phyloP scores from a whole-genome alignment of 352 stramenopile genomes.

The Phytophthora pini region DNA sequence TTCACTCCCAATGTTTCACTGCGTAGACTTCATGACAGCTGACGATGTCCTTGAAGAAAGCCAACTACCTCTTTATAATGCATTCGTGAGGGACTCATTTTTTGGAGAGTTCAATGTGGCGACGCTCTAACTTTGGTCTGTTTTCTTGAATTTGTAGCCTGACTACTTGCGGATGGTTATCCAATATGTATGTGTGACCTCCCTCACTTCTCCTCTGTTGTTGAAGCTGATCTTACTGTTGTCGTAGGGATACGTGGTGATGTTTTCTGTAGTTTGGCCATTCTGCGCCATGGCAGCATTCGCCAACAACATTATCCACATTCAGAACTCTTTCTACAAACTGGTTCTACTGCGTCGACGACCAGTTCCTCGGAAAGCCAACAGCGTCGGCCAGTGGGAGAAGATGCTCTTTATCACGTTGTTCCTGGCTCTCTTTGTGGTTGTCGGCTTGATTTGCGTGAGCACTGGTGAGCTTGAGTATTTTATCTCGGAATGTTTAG shows the following conservation, averaged over 20 bases:
- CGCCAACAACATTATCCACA: conserved; percentile 85
- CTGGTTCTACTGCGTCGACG: conserved; percentile 73
- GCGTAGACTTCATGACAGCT: conserved; percentile 80
- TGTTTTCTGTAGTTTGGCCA: conserved; percentile 90
- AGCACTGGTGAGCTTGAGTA: conserved; percentile 87
- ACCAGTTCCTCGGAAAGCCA: conserved; percentile 79
- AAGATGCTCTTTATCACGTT: conserved; percentile 89
- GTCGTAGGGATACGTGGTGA: conserved; percentile 85
- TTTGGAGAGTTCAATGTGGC: not conserved
- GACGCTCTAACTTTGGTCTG: conserved; percentile 11
- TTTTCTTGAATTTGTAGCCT: conserved; percentile 39
- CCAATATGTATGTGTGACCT: conserved; percentile 71
- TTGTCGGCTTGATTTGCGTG: conserved; percentile 86
- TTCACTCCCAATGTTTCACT: not conserved
- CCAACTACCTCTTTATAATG: conserved; percentile 80
- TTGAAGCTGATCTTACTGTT: conserved; percentile 2
- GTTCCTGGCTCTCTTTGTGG: conserved; percentile 82
- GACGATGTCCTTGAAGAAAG: conserved; percentile 87
- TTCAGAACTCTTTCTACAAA: conserved; percentile 88
- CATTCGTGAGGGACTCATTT: conserved; percentile 62
- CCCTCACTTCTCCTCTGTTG: not conserved
- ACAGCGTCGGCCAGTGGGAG: conserved; percentile 89
- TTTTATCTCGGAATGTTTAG: conserved; percentile 76
- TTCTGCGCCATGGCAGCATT: conserved; percentile 83
- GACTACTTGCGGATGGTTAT: conserved; percentile 90